These are phyloP conservation scores for Hypoxylon sp. DNA, from an alignment of 2,329 filamentous ascomycete species.

Conservation along the genomic window DNA sequence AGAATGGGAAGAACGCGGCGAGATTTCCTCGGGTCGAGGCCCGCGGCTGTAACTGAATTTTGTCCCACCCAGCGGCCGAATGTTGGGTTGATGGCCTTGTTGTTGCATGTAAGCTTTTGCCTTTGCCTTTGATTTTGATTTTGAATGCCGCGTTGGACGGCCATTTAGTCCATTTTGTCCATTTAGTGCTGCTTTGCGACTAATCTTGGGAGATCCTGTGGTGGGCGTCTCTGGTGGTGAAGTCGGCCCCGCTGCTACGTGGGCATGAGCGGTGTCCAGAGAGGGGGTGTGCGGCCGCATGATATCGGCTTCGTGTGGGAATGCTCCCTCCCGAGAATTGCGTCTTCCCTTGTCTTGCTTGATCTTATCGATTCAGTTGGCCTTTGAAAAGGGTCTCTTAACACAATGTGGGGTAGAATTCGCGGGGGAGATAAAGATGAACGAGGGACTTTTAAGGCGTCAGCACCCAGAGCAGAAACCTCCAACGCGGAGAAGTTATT, in stretches of 20 bases:
- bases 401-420: constrained; percentile 51
- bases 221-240: constrained; percentile 59
- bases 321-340: constrained; percentile 47
- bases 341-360: constrained; percentile 37
- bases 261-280: constrained; percentile 47
- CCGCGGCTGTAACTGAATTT: constrained; percentile 50
- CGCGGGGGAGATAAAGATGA: constrained; percentile 48
- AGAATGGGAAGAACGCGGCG: constrained; percentile 50
- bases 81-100: constrained; percentile 49
- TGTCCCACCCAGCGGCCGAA: constrained; percentile 52
- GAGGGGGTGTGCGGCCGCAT: constrained; percentile 52
- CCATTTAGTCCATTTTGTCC: constrained; percentile 40
- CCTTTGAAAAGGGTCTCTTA: too few relatives aligned
- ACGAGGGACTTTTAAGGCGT: constrained; percentile 55
- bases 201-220: constrained; percentile 50
- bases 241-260: constrained; percentile 51
- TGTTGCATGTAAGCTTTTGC: constrained; percentile 46
- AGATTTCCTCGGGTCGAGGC: constrained; percentile 51
- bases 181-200: constrained; percentile 42
- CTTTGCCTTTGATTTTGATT: constrained; percentile 2
- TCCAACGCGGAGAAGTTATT: constrained; percentile 60
- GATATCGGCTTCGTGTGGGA: constrained; percentile 45
- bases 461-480: constrained; percentile 59
- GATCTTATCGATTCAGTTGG: constrained; percentile 50
- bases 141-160: constrained; percentile 39